Evolutionary conservation across 768 basidiomycete species (phyloP).

Genomic region (Sporobolomyces pararoseus): DNA sequence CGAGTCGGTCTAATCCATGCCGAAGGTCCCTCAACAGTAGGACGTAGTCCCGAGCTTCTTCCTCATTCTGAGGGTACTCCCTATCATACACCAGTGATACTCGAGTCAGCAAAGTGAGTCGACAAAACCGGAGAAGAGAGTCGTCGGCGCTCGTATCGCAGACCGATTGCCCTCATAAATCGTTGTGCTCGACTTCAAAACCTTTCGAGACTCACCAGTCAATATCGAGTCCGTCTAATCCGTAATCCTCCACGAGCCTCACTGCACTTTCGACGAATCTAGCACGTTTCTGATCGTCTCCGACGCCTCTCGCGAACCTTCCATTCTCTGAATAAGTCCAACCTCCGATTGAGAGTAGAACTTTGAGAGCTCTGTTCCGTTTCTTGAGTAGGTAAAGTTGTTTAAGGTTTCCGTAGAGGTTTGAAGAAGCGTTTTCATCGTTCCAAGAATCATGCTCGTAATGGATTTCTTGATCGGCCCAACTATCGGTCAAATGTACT

Average conservation of each 20-base stretch:
- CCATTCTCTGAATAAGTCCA: slow-evolving; percentile 81
- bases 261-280: slow-evolving; percentile 79
- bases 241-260: slow-evolving; percentile 78
- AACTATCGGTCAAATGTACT: slow-evolving; percentile 66
- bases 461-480: slow-evolving; percentile 94
- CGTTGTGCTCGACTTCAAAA: no score
- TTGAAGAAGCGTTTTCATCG: slow-evolving; percentile 64
- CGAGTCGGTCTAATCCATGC: slow-evolving; percentile 69
- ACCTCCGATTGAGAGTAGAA: slow-evolving; percentile 80
- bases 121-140: no score
- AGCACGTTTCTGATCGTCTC: slow-evolving; percentile 60
- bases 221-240: slow-evolving; percentile 83
- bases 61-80: slow-evolving; percentile 78
- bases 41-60: slow-evolving; percentile 77
- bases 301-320: slow-evolving; percentile 71
- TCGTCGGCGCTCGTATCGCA: no score
- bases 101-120: no score
- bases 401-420: slow-evolving; percentile 90
- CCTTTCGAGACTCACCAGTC: slow-evolving; percentile 71
- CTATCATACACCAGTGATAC: slow-evolving; percentile 40
- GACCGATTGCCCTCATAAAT: background rate
- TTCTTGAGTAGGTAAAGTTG: slow-evolving; percentile 89
- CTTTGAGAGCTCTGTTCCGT: slow-evolving; percentile 69
- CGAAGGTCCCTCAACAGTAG: slow-evolving; percentile 74
- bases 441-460: slow-evolving; percentile 95